Base-by-base conservation (phyloP, 176 grass and related monocot species). In the Oryza meyeriana region DNA sequence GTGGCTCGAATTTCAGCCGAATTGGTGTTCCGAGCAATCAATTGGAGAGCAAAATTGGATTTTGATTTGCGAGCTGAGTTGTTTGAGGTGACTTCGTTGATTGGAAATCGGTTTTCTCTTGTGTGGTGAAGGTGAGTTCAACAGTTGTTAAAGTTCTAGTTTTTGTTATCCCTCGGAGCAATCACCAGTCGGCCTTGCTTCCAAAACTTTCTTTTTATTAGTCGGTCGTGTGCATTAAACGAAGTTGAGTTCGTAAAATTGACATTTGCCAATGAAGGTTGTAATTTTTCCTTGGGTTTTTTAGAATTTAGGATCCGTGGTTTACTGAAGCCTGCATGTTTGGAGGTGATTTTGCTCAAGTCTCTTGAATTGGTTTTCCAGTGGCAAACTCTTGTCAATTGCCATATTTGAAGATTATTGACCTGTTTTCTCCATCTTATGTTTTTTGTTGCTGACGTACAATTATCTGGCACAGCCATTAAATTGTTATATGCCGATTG, bases 111-210 rank as follows among this genome's bases (percentile, higher is more conserved):
- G 32, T 20, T 26, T 61, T 66, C 66, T 16, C 18, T 78, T 41
- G 1, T 27, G 33, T 18, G 68, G 16, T n/a, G 33, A 66, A 74
- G 86, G 81, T 72, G 67, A 42, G 45, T 48, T 74, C 35, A n/a
- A 8, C 4, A 44, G 6, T 42, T 44, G 4, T 17, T 35, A 31
- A 10, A n/a, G n/a, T n/a, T 40, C 12, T 36, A 17, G 31, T 10
- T 55, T 74, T 31, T 39, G 48, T 24, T 14, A 29, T 17, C 28
- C 65, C 13, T 42, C 14, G 2, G 22, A 63, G 38, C 2, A 25
- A 27, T 75, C 48, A 0, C 13, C 31, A 20, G 18, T 1, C 18
- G 6, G 6, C 6, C 18, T 22, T 52, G 17, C 16, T 52, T 52
- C 4, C 16, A 52, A 4, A 16, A 22, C 2, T 75, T 84, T 76